Evolutionary conservation across 2,329 filamentous ascomycete genomes (phyloP).

Genomic region (Alternaria gaisen): DNA sequence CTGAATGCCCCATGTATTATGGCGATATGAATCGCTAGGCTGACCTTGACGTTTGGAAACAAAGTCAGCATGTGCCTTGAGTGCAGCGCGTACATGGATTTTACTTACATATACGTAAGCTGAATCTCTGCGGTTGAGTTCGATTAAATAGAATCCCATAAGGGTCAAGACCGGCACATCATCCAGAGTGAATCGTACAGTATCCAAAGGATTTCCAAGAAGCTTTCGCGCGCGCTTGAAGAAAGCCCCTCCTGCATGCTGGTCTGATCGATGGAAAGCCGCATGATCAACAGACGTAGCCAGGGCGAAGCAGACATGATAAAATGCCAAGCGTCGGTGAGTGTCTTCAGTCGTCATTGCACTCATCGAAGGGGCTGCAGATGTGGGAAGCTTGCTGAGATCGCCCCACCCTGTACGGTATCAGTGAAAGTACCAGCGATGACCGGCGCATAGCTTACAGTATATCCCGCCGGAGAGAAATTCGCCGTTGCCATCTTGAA

Average conservation of each 20-base stretch:
- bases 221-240: constrained; percentile 38
- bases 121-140: constrained; percentile 40
- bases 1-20: constrained; percentile 37
- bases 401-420: constrained; percentile 32
- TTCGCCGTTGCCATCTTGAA: constrained; percentile 37
- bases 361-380: constrained; percentile 20
- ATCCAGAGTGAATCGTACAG: constrained; percentile 33
- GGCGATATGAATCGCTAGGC: constrained; percentile 37
- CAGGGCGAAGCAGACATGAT: constrained; percentile 39
- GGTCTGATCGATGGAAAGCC: constrained; percentile 20
- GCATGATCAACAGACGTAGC: constrained; percentile 28
- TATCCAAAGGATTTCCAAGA: constrained; percentile 38
- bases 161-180: constrained; percentile 38
- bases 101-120: constrained; percentile 37
- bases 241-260: constrained; percentile 34
- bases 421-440: neutral
- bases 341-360: constrained; percentile 29
- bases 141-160: constrained; percentile 41
- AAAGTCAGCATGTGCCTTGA: neutral
- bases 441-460: constrained; percentile 19
- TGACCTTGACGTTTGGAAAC: neutral
- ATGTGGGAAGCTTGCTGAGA: constrained; percentile 23
- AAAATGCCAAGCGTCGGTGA: constrained; percentile 33
- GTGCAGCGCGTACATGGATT: neutral
- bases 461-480: constrained; percentile 35